Conservation (phyloP, 1,284 basidiomycete species). For the Apiotrichum mycotoxinovorans region DNA sequence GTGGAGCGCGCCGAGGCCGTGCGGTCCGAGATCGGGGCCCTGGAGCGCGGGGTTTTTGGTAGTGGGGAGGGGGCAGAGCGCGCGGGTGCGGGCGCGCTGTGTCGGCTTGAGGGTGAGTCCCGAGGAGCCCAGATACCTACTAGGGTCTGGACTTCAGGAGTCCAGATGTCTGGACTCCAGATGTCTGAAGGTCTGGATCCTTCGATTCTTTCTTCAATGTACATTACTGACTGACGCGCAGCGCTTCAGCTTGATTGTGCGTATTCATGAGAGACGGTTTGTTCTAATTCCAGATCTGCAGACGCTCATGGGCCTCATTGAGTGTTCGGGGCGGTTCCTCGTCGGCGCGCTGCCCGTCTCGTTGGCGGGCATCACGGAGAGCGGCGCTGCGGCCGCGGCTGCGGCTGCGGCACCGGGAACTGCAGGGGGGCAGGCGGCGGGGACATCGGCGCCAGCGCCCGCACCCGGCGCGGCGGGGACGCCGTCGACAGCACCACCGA, state of each 20-base stretch:
- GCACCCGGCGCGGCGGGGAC: neutral
- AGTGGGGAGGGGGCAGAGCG: constrained; percentile 1
- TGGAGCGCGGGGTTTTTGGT: constrained; percentile 8
- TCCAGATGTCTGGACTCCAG: too few species aligned
- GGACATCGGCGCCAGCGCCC: neutral
- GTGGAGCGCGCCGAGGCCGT: constrained; percentile 18
- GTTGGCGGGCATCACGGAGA: neutral
- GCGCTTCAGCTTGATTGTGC: constrained; percentile 21
- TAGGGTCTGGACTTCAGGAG: too few species aligned
- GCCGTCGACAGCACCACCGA: too few species aligned
- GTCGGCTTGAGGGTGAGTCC: constrained; percentile 4
- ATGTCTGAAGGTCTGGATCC: too few species aligned
- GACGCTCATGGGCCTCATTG: constrained; percentile 22
- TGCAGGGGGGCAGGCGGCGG: neutral
- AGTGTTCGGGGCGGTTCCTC: constrained; percentile 12
- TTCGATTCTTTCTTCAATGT: too few species aligned
- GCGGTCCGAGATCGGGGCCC: constrained; percentile 1
- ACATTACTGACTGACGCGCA: neutral
- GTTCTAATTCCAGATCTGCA: constrained; percentile 15
- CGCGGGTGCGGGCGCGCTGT: neutral
- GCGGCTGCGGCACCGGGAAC: neutral
- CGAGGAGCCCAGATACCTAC: too few species aligned
- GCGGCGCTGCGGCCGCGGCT: neutral
- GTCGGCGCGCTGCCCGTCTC: constrained; percentile 22
- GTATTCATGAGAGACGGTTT: neutral